These are phyloP conservation scores for Moelleriella libera DNA, from an alignment of 2,329 filamentous ascomycete genomes.

Conservation along the genomic window DNA sequence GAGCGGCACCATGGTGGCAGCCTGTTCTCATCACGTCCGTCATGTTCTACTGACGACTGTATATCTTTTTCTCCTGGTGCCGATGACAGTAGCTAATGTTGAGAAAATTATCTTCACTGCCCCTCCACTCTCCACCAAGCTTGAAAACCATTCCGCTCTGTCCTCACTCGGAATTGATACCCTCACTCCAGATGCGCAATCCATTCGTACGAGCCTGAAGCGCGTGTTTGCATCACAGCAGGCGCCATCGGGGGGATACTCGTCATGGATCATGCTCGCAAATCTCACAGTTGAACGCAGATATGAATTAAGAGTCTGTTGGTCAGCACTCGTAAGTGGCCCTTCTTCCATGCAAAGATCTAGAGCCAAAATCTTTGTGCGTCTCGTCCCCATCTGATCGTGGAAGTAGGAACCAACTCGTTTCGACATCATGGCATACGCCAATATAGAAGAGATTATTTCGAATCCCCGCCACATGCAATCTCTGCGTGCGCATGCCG, in stretches of 20 bases:
- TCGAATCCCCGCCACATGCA: constrained; percentile 46
- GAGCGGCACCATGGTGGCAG: too few relatives aligned
- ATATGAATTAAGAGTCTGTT: constrained; percentile 88
- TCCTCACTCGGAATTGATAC: constrained; percentile 47
- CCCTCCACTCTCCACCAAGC: constrained; percentile 42
- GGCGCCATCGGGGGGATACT: constrained; percentile 35
- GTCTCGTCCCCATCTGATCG: neutral
- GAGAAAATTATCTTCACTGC: constrained; percentile 85
- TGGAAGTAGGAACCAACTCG: constrained; percentile 66
- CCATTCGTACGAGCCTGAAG: constrained; percentile 48
- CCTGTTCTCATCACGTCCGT: neutral
- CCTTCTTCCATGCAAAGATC: neutral
- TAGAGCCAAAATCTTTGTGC: neutral
- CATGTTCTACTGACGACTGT: neutral
- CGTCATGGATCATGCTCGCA: constrained; percentile 70
- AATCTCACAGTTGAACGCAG: constrained; percentile 54
- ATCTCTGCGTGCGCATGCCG: constrained; percentile 50
- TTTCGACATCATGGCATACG: constrained; percentile 52
- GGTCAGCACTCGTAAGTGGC: constrained; percentile 71
- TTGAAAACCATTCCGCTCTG: constrained; percentile 21
- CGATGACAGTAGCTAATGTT: constrained; percentile 50
- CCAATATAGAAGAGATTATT: constrained; percentile 46
- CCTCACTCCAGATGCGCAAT: constrained; percentile 43
- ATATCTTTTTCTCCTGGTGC: constrained; percentile 2
- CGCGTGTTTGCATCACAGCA: constrained; percentile 41